Conservation (phyloP, 805 yeast genomes). For the Sugiyamaella mastotermitis region DNA sequence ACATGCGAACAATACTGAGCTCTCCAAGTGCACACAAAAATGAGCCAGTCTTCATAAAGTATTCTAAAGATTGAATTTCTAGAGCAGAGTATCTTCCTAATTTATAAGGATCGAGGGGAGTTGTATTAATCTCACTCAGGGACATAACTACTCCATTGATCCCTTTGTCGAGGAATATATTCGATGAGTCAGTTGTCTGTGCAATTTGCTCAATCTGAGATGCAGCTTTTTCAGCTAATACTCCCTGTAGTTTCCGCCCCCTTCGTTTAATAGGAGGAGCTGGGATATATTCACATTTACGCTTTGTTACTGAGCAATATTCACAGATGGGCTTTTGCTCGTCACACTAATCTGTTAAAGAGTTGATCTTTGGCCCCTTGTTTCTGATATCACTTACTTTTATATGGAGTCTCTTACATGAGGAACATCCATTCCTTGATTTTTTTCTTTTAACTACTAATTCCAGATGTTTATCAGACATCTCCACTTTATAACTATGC, state of each 20-base stretch:
- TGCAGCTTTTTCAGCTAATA: not conserved
- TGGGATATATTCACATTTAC: slow-evolving; percentile 12
- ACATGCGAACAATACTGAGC: not conserved
- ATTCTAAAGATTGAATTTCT: not conserved
- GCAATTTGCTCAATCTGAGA: too few species aligned
- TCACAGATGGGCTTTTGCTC: slow-evolving; percentile 16
- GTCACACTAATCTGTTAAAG: slow-evolving; percentile 10
- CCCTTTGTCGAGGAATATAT: too few species aligned
- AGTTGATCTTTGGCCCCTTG: not conserved
- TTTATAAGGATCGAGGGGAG: too few species aligned
- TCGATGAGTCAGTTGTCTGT: too few species aligned
- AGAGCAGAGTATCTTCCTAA: not conserved
- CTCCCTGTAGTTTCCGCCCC: slow-evolving; percentile 6
- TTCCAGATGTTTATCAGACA: too few species aligned
- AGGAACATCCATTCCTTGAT: slow-evolving; percentile 16
- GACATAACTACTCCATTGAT: too few species aligned
- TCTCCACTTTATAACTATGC: too few species aligned
- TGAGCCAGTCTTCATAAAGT: slow-evolving; percentile 3
- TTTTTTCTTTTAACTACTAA: too few species aligned
- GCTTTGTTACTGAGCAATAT: slow-evolving; percentile 12
- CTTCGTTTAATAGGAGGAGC: slow-evolving; percentile 5
- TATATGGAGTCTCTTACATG: slow-evolving; percentile 16
- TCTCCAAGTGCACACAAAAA: slow-evolving; percentile 5
- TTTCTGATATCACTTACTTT: slow-evolving; percentile 10
- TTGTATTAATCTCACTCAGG: too few species aligned